Evolutionary conservation across 352 stramenopile genomes (phyloP).

Genomic region (Globisporangium echinulatum): DNA sequence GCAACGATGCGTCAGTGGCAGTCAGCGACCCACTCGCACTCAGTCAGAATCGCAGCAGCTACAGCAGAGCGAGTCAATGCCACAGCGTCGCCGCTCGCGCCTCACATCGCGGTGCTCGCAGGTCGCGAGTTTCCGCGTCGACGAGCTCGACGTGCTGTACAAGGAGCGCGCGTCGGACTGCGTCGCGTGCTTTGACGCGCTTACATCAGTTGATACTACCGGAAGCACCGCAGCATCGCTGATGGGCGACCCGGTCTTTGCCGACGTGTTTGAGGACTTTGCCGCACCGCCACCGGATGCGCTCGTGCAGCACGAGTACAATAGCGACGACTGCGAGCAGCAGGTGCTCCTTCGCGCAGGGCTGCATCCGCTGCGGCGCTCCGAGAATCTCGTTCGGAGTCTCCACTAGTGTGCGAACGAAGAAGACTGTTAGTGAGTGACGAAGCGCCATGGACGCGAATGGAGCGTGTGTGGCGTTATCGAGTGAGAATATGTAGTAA

Average conservation of each 20-base stretch:
- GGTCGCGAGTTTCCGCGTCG: constrained; percentile 46
- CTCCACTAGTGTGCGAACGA: constrained; percentile 5
- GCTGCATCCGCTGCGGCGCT: constrained; percentile 19
- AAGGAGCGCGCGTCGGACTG: constrained; percentile 19
- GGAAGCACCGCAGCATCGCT: constrained; percentile 6
- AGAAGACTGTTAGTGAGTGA: not conserved
- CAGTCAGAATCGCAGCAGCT: not conserved
- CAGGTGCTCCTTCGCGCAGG: constrained; percentile 1
- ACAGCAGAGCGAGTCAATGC: not conserved
- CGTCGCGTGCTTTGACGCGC: not conserved
- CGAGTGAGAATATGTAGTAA: no score
- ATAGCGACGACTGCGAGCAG: constrained; percentile 16
- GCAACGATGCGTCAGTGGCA: not conserved
- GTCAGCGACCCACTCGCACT: no score
- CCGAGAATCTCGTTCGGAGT: constrained; percentile 29
- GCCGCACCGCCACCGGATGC: constrained; percentile 38
- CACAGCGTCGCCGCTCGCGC: constrained; percentile 16
- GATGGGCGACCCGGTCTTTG: constrained; percentile 31
- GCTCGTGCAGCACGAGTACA: constrained; percentile 34
- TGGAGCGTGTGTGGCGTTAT: not conserved
- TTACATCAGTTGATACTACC: not conserved
- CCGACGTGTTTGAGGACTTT: constrained; percentile 56
- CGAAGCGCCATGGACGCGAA: not conserved
- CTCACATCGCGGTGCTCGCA: constrained; percentile 24
- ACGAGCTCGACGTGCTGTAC: constrained; percentile 50